Conservation (phyloP, 2,329 filamentous ascomycete genomes). For the Alternaria ethzedia region DNA sequence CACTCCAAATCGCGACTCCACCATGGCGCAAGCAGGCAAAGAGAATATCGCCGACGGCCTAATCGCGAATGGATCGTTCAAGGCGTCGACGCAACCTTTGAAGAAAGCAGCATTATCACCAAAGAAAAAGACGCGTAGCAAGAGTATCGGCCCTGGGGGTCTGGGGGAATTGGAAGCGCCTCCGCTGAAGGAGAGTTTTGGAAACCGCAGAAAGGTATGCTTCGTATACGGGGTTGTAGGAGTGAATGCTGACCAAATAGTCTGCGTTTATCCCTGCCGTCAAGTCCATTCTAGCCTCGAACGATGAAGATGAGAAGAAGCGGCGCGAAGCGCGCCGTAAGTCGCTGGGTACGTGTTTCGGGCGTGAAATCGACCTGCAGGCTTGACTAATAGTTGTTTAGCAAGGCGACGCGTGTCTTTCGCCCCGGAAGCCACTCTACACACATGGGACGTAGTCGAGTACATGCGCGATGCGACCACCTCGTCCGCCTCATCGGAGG, state of each 20-base stretch:
- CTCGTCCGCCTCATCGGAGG: conserved; percentile 73
- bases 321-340: conserved; percentile 89
- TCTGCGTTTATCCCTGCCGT: conserved; percentile 59
- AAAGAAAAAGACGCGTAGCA: conserved; percentile 70
- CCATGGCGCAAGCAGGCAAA: conserved; percentile 60
- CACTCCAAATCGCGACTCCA: conserved; percentile 14
- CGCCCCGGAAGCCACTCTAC: conserved; percentile 93
- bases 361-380: neutral
- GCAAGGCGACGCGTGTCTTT: conserved; percentile 94
- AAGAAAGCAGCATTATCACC: conserved; percentile 19
- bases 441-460: conserved; percentile 96
- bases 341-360: conserved; percentile 67
- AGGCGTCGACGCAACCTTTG: conserved; percentile 33
- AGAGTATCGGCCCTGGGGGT: conserved; percentile 93
- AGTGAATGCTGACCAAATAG: conserved; percentile 33
- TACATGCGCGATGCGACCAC: conserved; percentile 85
- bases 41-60: conserved; percentile 67
- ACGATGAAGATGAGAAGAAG: conserved; percentile 64
- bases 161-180: conserved; percentile 88
- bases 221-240: neutral
- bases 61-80: conserved; percentile 36
- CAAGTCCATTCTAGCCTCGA: conserved; percentile 63
- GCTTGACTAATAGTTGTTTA: conserved; percentile 33
- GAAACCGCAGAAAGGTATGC: conserved; percentile 80
- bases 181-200: conserved; percentile 70